A percentile compares a stretch with the other conserved stretches of the same genome.
phyloP scores from a whole-genome alignment of 2,329 filamentous ascomycete species.

The Claviceps monticola region DNA sequence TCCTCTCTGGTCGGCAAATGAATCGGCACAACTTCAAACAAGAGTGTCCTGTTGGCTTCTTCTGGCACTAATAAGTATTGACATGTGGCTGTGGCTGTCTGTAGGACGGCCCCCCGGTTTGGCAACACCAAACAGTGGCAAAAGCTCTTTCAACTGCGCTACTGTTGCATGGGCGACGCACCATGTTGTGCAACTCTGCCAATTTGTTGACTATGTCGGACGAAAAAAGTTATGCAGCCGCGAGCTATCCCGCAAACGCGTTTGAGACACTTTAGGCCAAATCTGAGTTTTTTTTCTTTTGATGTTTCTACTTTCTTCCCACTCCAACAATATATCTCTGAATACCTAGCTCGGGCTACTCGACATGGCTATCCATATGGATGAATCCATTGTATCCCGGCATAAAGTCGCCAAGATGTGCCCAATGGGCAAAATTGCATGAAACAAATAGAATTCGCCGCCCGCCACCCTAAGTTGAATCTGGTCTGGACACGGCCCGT shows the following conservation, averaged over 20 bases:
- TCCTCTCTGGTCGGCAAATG: no score
- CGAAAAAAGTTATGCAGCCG: slow-evolving; percentile 1
- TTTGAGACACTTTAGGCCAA: neutral
- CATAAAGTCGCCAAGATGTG: neutral
- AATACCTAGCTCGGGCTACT: no score
- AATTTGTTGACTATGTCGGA: slow-evolving; percentile 4
- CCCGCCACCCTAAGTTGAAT: neutral
- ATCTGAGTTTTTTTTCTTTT: neutral
- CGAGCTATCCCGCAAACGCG: neutral
- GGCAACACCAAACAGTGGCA: neutral
- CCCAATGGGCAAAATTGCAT: slow-evolving; percentile 2
- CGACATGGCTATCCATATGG: neutral
- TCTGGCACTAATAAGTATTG: no score
- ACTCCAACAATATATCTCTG: no score
- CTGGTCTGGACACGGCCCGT: neutral
- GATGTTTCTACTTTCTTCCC: neutral
- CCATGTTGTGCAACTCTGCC: slow-evolving; percentile 1
- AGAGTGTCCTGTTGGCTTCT: no score
- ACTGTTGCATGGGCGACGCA: neutral
- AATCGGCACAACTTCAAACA: no score
- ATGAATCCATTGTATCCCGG: neutral
- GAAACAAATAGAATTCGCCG: neutral
- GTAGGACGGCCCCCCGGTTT: no score
- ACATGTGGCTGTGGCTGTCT: no score
- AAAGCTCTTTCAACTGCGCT: slow-evolving; percentile 1